Evolutionary conservation across 495 filamentous ascomycete genomes (phyloP).

Genomic region (Podospora fimiseda): DNA sequence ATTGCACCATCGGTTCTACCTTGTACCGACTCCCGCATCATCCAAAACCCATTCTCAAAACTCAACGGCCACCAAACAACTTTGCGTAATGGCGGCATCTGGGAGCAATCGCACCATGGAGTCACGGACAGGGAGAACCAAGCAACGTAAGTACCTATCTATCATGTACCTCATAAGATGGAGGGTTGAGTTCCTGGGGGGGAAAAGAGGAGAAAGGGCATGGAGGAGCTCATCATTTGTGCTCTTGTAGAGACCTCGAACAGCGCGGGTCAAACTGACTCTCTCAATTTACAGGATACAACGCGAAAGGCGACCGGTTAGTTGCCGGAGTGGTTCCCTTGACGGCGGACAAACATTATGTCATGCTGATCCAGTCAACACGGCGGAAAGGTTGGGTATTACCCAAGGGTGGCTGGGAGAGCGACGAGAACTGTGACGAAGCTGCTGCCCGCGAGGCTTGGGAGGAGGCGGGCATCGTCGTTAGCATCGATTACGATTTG

Average conservation of each 20-base stretch:
- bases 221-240: background rate
- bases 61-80: too few relatives aligned
- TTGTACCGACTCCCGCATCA: background rate
- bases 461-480: constrained; percentile 93
- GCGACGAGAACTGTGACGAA: constrained; percentile 65
- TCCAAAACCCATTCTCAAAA: background rate
- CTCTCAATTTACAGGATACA: constrained; percentile 63
- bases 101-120: constrained; percentile 61
- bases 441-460: constrained; percentile 75
- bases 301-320: constrained; percentile 82
- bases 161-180: background rate
- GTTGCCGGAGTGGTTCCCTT: constrained; percentile 89
- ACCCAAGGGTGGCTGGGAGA: constrained; percentile 96
- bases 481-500: constrained; percentile 73
- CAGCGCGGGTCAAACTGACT: constrained; percentile 30
- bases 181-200: background rate
- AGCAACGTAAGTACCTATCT: constrained; percentile 61
- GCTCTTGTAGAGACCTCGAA: constrained; percentile 1
- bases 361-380: constrained; percentile 89
- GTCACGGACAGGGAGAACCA: constrained; percentile 66
- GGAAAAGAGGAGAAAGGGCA: background rate
- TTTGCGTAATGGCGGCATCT: constrained; percentile 47
- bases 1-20: background rate
- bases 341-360: constrained; percentile 58
- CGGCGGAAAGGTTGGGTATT: constrained; percentile 86